Evolutionary conservation across 495 filamentous ascomycete genomes (phyloP).

Genomic region (Saxophila tyrrhenica): DNA sequence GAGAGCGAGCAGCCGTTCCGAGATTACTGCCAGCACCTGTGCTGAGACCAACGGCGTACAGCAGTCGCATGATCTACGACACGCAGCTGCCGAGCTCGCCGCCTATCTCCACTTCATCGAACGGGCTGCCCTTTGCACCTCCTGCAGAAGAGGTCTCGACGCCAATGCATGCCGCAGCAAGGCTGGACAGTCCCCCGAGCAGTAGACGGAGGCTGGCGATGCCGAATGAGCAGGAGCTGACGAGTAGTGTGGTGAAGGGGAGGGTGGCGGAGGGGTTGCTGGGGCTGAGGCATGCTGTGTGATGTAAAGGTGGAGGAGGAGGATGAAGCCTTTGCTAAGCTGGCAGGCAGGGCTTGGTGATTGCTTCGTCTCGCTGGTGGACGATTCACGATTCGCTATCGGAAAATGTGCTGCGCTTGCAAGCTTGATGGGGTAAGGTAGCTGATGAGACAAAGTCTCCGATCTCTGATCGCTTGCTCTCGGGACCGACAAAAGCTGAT

Average conservation of each 20-base stretch:
- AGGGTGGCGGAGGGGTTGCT: slow-evolving; percentile 29
- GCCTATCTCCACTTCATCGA: neutral
- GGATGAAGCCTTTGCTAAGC: neutral
- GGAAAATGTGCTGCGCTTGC: no score
- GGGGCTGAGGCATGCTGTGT: slow-evolving; percentile 24
- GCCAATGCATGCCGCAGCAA: slow-evolving; percentile 1
- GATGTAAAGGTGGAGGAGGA: neutral
- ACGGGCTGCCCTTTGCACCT: neutral
- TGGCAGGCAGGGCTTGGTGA: neutral
- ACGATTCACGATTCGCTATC: no score
- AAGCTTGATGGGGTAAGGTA: no score
- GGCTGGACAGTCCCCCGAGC: slow-evolving; percentile 12
- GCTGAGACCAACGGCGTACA: slow-evolving; percentile 26
- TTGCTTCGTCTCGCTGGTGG: no score
- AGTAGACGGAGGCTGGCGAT: slow-evolving; percentile 4
- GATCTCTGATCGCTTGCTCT: no score
- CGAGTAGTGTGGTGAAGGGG: slow-evolving; percentile 31
- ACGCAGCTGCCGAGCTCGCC: slow-evolving; percentile 22
- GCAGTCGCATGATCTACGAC: slow-evolving; percentile 24
- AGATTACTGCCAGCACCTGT: slow-evolving; percentile 23
- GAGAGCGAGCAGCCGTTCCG: neutral
- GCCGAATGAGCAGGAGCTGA: slow-evolving; percentile 20
- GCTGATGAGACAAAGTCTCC: no score
- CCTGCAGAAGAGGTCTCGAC: no score
- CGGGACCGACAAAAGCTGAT: no score